phyloP scores from a whole-genome alignment of 306 rosid species.

The Sindora glabra region DNA sequence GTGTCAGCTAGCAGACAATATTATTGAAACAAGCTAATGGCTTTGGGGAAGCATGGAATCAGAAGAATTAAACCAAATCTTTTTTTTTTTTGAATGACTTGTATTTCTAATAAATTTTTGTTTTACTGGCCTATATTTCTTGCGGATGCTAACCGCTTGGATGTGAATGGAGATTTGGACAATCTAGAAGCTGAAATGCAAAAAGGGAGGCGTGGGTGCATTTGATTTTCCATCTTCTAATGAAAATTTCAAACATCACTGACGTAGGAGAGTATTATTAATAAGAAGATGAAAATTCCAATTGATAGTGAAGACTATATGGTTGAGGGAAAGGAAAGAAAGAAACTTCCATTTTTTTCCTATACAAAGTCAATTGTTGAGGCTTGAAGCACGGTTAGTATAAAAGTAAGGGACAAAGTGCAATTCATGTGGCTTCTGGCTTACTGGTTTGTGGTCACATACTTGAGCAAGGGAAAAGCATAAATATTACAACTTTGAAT shows the following conservation, averaged over 20 bases:
- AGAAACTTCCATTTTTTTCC: constrained; percentile 71
- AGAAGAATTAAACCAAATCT: too few species aligned
- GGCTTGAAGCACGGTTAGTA: constrained; percentile 76
- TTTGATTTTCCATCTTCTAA: constrained; percentile 13
- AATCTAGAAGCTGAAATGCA: constrained; percentile 56
- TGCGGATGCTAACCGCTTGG: constrained; percentile 89
- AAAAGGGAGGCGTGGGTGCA: constrained; percentile 65
- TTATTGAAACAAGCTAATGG: too few species aligned
- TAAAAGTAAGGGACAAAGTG: constrained; percentile 92
- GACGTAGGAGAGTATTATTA: constrained; percentile 17
- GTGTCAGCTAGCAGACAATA: too few species aligned
- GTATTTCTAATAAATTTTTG: too few species aligned
- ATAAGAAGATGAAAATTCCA: constrained; percentile 85
- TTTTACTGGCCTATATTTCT: too few species aligned
- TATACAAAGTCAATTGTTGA: constrained; percentile 60
- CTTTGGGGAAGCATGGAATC: too few species aligned
- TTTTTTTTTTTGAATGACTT: too few species aligned
- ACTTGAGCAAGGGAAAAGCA: constrained; percentile 82
- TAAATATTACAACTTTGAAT: constrained; percentile 80
- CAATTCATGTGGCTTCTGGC: constrained; percentile 87
- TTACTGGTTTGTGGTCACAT: constrained; percentile 87
- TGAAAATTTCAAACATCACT: constrained; percentile 9
- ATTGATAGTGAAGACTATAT: constrained; percentile 82
- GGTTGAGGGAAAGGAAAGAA: constrained; percentile 65
- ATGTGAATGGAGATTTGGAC: constrained; percentile 54